Conservation (phyloP, 208 protist species). For the Trypanosoma brucei region DNA sequence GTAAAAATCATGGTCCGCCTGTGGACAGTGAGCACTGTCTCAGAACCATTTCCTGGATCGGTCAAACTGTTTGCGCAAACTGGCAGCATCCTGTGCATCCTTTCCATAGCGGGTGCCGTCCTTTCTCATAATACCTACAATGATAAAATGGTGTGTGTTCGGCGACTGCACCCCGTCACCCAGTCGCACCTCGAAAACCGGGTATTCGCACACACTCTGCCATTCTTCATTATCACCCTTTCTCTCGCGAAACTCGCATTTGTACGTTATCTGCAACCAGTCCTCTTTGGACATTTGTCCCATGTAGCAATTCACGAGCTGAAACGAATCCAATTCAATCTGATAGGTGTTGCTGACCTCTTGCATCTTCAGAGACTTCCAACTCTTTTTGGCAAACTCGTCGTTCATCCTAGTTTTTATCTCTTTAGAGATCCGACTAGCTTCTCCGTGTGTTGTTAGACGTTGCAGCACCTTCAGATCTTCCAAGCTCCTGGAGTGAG, state of each 20-base stretch:
- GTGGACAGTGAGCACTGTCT: not conserved
- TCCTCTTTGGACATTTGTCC: slow-evolving; percentile 88
- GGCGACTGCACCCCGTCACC: slow-evolving; percentile 67
- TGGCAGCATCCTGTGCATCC: slow-evolving; percentile 82
- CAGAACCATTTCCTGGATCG: slow-evolving; percentile 79
- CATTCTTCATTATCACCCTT: slow-evolving; percentile 48
- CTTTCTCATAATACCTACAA: slow-evolving; percentile 81
- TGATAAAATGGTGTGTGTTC: slow-evolving; percentile 82
- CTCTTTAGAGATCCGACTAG: slow-evolving; percentile 75
- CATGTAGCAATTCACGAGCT: slow-evolving; percentile 86
- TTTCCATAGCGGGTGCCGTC: slow-evolving; percentile 89
- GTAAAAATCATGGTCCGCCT: too few relatives aligned
- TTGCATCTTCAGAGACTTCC: slow-evolving; percentile 76
- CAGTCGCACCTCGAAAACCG: slow-evolving; percentile 85
- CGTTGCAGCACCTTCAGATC: slow-evolving; percentile 68
- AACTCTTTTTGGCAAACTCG: slow-evolving; percentile 85
- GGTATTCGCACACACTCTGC: slow-evolving; percentile 76
- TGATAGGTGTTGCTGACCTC: slow-evolving; percentile 63
- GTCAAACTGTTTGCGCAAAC: slow-evolving; percentile 88
- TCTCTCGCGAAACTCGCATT: slow-evolving; percentile 79
- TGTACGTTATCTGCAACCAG: slow-evolving; percentile 88
- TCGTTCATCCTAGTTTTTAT: slow-evolving; percentile 75
- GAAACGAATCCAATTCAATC: slow-evolving; percentile 82
- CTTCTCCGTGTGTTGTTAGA: slow-evolving; percentile 85
- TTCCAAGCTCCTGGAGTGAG: slow-evolving; percentile 54